Base-by-base conservation (phyloP, 306 rosid genomes). In the Prunus campanulata region DNA sequence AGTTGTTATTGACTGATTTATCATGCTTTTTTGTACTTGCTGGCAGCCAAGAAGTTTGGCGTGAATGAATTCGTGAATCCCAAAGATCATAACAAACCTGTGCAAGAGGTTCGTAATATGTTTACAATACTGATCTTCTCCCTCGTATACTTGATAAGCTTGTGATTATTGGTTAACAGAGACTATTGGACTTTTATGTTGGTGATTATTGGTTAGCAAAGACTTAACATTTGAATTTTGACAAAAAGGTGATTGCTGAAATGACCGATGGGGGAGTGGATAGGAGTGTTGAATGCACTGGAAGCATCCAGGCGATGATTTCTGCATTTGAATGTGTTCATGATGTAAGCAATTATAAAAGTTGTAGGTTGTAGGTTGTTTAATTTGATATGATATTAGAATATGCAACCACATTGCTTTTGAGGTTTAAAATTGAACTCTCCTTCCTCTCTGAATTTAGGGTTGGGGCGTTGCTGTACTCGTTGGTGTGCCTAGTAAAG, bases 381-480 rank as follows among this genome's bases (percentile, higher is more conserved):
- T 2, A 4, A 29, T 63, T 30, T 14, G 27, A 4, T 6, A 16
- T 25, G 18, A 11, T 6, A 18, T 2, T 18, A 8, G 15, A 12
- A 8, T 51, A 6, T 61, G 49, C 44, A 18, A 49, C n/a, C 3
- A 22, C 14, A 44, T 64, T 42, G 19, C 22, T 18, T 25, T 16
- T 19, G 16, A 6, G 42, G 47, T n/a, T 15, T 32, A 18, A 75
- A 22, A 7, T 50, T 3, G 7, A 0, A 30, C 8, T 16, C 16
- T 2, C 2, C 14, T 8, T 64, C 73, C 72, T 46, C 3, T 48
- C 83, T 3, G 10, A 39, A 14, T 22, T 59, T 27, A 93, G 98
- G 98, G 98, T 18, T 93, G 98, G 98, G 98, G 97, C 46, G 90
- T 90, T 74, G 98, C 97, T 29, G 98, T 93, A 10, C 93, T 93